phyloP scores from a whole-genome alignment of 768 basidiomycete genomes.

The Arthromyces matolae region DNA sequence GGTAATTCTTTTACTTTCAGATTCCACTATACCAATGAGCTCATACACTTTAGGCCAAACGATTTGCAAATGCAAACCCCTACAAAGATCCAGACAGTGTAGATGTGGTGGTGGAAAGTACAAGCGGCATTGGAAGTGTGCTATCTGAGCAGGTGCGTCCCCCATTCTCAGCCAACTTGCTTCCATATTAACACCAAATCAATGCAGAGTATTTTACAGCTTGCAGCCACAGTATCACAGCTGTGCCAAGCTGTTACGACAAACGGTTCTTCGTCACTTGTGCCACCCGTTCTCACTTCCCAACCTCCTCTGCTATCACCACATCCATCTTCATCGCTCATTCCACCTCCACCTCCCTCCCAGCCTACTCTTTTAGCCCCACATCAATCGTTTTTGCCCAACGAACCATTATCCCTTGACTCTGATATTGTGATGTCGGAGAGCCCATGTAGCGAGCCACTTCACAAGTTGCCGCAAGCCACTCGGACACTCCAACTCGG shows the following conservation, averaged over 20 bases:
- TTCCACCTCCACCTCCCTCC: background rate
- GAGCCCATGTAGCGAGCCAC: background rate
- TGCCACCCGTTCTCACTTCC: background rate
- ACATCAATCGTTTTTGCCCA: no score
- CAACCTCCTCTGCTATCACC: background rate
- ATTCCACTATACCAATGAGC: background rate
- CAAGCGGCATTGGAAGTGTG: no score
- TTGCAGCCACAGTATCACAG: background rate
- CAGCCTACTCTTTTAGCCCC: background rate
- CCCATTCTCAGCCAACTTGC: no score
- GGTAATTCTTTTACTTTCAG: background rate
- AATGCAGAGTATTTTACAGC: background rate
- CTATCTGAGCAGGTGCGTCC: no score
- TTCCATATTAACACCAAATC: background rate
- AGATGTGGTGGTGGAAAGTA: background rate
- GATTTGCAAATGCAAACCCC: background rate
- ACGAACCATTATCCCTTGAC: no score
- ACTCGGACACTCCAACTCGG: slow-evolving; percentile 1
- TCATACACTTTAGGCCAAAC: background rate
- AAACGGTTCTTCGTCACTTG: background rate
- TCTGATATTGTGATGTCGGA: background rate
- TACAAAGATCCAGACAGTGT: background rate
- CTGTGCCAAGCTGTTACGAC: background rate
- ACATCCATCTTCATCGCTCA: no score
- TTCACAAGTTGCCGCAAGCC: background rate